A percentile compares a stretch with the other conserved stretches of the same genome.
phyloP scores from a whole-genome alignment of 2,329 filamentous ascomycete species.

The Cephalotrichum gorgonifer region DNA sequence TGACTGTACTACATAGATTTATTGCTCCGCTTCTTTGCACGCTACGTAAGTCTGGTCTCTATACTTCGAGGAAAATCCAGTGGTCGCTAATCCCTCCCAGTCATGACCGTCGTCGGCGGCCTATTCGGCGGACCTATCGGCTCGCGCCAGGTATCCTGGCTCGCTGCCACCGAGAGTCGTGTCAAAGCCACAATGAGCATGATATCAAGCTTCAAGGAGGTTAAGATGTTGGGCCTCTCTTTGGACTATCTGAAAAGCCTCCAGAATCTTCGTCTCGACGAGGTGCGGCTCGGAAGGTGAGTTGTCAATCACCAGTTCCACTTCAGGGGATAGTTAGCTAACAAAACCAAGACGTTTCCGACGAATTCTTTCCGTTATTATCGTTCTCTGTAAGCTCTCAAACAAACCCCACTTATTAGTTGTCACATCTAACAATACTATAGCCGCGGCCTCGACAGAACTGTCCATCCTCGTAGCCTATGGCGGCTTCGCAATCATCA shows the following conservation, averaged over 20 bases:
- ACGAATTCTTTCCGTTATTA: neutral
- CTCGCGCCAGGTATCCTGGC: neutral
- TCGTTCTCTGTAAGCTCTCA: neutral
- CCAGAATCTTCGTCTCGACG: neutral
- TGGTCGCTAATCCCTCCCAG: neutral
- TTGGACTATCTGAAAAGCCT: neutral
- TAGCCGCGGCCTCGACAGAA: neutral
- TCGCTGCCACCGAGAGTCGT: neutral
- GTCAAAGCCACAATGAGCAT: neutral
- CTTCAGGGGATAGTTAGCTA: neutral
- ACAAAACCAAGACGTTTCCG: neutral
- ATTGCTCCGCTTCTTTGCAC: neutral
- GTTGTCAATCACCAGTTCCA: neutral
- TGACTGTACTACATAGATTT: neutral
- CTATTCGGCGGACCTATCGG: neutral
- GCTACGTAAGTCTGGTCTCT: neutral
- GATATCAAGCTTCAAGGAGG: conserved; percentile 1
- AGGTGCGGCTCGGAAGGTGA: neutral
- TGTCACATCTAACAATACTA: neutral
- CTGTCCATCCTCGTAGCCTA: neutral
- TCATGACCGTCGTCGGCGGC: neutral
- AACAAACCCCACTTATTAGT: too few species aligned
- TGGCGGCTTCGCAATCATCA: neutral
- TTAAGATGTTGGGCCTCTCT: neutral
- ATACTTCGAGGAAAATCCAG: too few species aligned